Evolutionary conservation across 164 flowering plant genomes (phyloP).

Genomic region (Macadamia tetraphylla): DNA sequence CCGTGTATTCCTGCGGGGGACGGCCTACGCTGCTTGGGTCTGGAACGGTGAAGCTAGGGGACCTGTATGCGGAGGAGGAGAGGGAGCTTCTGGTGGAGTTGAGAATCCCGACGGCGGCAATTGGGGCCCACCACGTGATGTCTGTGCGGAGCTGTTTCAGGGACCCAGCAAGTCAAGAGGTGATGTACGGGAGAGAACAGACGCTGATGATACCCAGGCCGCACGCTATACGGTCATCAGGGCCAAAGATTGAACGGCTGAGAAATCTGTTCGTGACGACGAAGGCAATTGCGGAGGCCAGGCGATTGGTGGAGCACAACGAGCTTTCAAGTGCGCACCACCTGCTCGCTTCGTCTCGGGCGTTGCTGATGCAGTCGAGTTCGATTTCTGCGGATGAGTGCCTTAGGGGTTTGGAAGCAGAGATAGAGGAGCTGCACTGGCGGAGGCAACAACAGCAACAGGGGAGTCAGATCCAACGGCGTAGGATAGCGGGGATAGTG

Average conservation of each 20-base stretch:
- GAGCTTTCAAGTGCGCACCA: conserved; percentile 56
- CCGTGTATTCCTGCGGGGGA: conserved; percentile 50
- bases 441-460: conserved; percentile 38
- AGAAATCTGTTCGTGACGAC: conserved; percentile 49
- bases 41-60: conserved; percentile 56
- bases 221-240: conserved; percentile 41
- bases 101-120: conserved; percentile 34
- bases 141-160: conserved; percentile 50
- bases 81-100: conserved; percentile 71
- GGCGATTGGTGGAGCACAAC: conserved; percentile 48
- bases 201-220: conserved; percentile 46
- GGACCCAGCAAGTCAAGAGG: conserved; percentile 58
- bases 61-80: conserved; percentile 88
- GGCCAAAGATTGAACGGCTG: conserved; percentile 55
- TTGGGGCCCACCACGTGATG: conserved; percentile 57
- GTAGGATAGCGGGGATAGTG: conserved; percentile 14
- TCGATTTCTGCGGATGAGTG: conserved; percentile 43
- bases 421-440: conserved; percentile 61
- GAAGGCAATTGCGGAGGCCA: conserved; percentile 73
- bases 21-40: conserved; percentile 44
- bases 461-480: conserved; percentile 30
- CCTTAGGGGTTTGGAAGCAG: conserved; percentile 47
- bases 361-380: conserved; percentile 45
- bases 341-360: conserved; percentile 63
- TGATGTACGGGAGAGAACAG: conserved; percentile 45